These are phyloP conservation scores for Mycena rosella DNA, from an alignment of 768 basidiomycete species.

Conservation along the genomic window DNA sequence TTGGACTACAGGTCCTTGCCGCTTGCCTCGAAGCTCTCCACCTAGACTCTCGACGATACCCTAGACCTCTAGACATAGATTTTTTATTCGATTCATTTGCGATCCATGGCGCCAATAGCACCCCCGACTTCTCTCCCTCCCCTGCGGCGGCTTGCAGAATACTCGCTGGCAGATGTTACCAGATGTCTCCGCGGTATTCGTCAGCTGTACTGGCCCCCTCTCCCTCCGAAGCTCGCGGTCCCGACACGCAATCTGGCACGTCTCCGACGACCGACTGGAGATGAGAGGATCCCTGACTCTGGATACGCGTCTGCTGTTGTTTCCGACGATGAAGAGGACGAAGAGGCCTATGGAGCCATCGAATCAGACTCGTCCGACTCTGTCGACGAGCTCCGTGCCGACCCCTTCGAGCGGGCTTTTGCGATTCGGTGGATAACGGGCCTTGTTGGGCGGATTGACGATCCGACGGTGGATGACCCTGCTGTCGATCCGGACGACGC, in stretches of 20 bases:
- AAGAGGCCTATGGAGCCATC: conserved; percentile 27
- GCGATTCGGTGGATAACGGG: conserved; percentile 83
- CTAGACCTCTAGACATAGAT: conserved; percentile 38
- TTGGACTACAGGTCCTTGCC: conserved; percentile 55
- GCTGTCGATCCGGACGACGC: conserved; percentile 50
- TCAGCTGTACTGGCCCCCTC: conserved; percentile 64
- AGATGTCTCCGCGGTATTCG: conserved; percentile 59
- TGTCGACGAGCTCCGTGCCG: conserved; percentile 65
- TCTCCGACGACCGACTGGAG: conserved; percentile 47
- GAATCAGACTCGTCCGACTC: conserved; percentile 44
- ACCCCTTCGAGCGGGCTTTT: conserved; percentile 75
- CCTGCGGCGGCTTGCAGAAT: conserved; percentile 56
- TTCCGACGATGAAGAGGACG: conserved; percentile 56
- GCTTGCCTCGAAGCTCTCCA: conserved; percentile 28
- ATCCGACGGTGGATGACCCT: conserved; percentile 38
- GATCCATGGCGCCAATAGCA: conserved; percentile 39
- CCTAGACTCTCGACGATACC: conserved; percentile 39
- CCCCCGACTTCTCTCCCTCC: conserved; percentile 71
- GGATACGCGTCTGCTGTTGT: conserved; percentile 84
- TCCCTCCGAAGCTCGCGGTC: conserved; percentile 44
- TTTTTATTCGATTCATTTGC: conserved; percentile 22
- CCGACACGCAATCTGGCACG: conserved; percentile 38
- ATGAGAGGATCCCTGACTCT: conserved; percentile 69
- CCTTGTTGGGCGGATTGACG: conserved; percentile 71
- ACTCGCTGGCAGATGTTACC: conserved; percentile 52